A percentile compares a stretch with the other conserved stretches of the same genome.
phyloP scores from a whole-genome alignment of 139 green algal species.

The Trebouxia sp. region DNA sequence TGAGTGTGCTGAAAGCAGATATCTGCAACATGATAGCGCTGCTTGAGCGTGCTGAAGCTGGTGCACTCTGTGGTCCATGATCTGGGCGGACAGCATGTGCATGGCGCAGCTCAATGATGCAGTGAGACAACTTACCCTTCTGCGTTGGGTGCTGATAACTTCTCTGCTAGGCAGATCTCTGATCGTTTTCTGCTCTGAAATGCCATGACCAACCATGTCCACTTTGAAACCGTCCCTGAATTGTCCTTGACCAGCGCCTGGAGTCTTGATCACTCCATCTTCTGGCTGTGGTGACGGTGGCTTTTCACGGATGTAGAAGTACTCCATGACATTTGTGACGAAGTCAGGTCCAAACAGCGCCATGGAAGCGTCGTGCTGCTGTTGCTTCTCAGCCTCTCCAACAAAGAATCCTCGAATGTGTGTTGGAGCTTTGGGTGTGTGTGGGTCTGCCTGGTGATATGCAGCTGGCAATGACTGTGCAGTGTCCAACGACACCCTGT shows the following conservation, averaged over 20 bases:
- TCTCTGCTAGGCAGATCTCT: neutral
- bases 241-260: neutral
- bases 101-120: too few species aligned
- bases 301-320: constrained; percentile 3
- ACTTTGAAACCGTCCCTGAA: constrained; percentile 3
- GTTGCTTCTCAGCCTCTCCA: neutral
- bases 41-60: too few species aligned
- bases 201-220: neutral
- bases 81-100: too few species aligned
- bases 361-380: neutral
- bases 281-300: neutral
- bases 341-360: constrained; percentile 1
- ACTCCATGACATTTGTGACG: neutral
- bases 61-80: too few species aligned
- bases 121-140: too few species aligned
- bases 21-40: neutral
- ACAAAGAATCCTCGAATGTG: neutral
- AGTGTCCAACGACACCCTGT: too few species aligned
- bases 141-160: neutral
- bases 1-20: neutral
- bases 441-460: neutral
- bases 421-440: neutral
- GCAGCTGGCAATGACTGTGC: neutral
- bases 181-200: neutral
- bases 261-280: neutral